A percentile compares a stretch with the other conserved stretches of the same genome.
Conservation (phyloP, 768 basidiomycete species). For the Mycena haematopus region DNA sequence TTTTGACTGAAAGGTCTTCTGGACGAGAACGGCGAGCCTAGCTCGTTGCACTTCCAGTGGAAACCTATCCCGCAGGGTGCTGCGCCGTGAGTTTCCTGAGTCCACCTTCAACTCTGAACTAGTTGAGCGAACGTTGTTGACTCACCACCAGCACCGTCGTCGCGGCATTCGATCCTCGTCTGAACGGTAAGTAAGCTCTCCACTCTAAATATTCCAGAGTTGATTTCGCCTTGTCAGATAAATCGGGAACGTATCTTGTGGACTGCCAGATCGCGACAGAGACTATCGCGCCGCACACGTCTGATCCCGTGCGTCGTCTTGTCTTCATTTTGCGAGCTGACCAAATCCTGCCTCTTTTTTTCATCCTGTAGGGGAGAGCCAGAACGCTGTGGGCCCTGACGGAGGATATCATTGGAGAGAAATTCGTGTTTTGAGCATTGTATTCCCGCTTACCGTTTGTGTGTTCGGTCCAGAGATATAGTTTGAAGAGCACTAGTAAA, state of each 20-base stretch:
- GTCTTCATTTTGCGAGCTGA: background rate
- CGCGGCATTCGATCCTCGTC: constrained; percentile 10
- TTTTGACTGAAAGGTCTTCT: background rate
- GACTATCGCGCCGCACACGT: background rate
- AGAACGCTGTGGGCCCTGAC: constrained; percentile 5
- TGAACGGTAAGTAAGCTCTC: constrained; percentile 1
- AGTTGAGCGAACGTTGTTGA: no score
- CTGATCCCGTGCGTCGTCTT: constrained; percentile 10
- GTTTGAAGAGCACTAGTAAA: no score
- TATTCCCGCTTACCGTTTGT: no score
- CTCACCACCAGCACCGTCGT: background rate
- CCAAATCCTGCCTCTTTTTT: no score
- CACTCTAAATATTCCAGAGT: background rate
- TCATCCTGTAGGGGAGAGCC: background rate
- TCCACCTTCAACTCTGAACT: background rate
- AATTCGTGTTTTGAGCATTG: background rate
- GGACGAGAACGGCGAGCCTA: background rate
- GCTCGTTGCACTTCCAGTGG: background rate
- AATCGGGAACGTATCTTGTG: constrained; percentile 2
- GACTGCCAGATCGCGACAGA: constrained; percentile 1
- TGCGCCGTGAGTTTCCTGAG: background rate
- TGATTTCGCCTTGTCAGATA: no score
- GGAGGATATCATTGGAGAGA: constrained; percentile 10
- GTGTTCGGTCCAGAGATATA: no score
- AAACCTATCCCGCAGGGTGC: constrained; percentile 16